Base-by-base conservation (phyloP, 2,329 filamentous ascomycete genomes). In the Penicillium freii region DNA sequence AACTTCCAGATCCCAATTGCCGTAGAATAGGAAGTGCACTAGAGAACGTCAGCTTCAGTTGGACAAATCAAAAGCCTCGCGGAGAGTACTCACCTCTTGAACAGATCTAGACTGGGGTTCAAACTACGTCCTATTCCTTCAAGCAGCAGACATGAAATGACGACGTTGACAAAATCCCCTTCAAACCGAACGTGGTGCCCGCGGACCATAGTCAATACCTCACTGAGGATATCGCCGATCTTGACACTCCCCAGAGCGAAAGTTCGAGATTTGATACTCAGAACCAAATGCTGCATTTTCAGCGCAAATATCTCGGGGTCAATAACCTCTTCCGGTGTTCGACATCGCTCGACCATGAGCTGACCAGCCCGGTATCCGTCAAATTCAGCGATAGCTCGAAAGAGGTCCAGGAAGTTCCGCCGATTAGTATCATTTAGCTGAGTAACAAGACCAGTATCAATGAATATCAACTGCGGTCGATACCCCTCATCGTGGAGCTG, bases 141-240 rank as follows among this genome's bases (percentile, higher is more conserved):
- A 1, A 99, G 81, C 2, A 99, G 81, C 34, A 99, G 78, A 52
- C 97, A 97, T 58, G 91, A 96, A 57, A 99, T 88, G 31, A 99
- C 93, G 5, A 99, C 94, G 70, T 99, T 99, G 71, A 99, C 92
- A 71, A 97, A 99, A 73, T 99, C 94, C 9, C 94, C 94, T 75
- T 99, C 94, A 50, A 99, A 83, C 9, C 94, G 84, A 4, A 99
- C 94, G 71, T 99, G 94, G 72, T 99, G 94, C 10, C 81, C 80
- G 54, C 94, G 86, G 31, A 99, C 94, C 92, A 99, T 97, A 58
- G 83, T 83, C 44, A 99, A 80, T 0, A 97, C 94, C 66, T 95
- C 85, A 69, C 94, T 92, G 31, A 99, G 77, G 21, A 99, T 92
- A 66, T 99, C 94, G 11, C 94, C 94, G 61, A 99, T 97, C 77